Evolutionary conservation across 1,139 yeast species (phyloP).

Genomic region (Scheffersomyces illinoinensis): DNA sequence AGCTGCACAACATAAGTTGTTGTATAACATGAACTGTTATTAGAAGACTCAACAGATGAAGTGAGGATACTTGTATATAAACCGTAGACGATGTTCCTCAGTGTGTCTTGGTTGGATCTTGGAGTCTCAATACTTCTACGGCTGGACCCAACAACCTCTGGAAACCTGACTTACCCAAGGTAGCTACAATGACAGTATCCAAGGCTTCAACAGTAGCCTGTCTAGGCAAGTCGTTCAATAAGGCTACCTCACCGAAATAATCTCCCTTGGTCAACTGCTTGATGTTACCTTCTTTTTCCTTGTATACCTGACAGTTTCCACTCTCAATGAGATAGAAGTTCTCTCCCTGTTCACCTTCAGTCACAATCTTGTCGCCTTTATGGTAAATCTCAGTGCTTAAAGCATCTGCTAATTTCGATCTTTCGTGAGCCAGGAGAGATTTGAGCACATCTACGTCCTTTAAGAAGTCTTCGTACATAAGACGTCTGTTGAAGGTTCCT

Average conservation of each 20-base stretch:
- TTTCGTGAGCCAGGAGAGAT: constrained; percentile 73
- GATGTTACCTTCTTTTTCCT: constrained; percentile 59
- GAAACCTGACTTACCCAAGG: constrained; percentile 89
- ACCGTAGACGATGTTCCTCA: neutral
- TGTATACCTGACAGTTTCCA: constrained; percentile 77
- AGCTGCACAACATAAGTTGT: neutral
- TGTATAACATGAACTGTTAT: neutral
- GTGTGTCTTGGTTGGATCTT: constrained; percentile 62
- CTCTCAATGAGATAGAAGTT: constrained; percentile 86
- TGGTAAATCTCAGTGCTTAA: constrained; percentile 74
- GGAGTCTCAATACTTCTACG: constrained; percentile 75
- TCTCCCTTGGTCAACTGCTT: constrained; percentile 74
- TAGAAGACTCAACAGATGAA: neutral
- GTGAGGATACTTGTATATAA: neutral
- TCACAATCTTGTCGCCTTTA: constrained; percentile 73
- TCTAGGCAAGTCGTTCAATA: constrained; percentile 87
- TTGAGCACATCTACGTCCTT: constrained; percentile 83
- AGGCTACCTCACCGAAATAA: constrained; percentile 94
- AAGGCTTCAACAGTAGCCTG: constrained; percentile 89
- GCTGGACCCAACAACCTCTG: constrained; percentile 93
- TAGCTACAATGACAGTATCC: constrained; percentile 79
- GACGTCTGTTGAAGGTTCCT: constrained; percentile 86
- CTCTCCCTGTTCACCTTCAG: constrained; percentile 90
- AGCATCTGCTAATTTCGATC: constrained; percentile 93
- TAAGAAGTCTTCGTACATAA: constrained; percentile 86